phyloP scores from a whole-genome alignment of 345 rosid genomes.

The Rhizophora apiculata region DNA sequence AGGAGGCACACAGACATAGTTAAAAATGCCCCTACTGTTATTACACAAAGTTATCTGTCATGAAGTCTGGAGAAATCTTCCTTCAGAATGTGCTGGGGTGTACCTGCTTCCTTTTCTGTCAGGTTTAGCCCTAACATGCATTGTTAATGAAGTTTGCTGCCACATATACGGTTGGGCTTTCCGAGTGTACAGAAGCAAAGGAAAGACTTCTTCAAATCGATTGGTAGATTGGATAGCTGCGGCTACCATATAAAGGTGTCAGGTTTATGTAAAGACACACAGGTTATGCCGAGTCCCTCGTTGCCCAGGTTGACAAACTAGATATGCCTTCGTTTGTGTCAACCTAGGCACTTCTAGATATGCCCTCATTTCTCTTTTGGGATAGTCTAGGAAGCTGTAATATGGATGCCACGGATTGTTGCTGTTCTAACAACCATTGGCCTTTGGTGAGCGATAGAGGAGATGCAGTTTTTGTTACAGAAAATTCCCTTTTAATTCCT shows the following conservation, averaged over 20 bases:
- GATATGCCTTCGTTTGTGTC: slow-evolving; percentile 24
- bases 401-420: background rate
- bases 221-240: background rate
- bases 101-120: slow-evolving; percentile 40
- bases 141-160: slow-evolving; percentile 12
- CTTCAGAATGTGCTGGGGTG: slow-evolving; percentile 16
- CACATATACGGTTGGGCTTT: background rate
- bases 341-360: background rate
- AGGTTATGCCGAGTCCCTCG: slow-evolving; percentile 7
- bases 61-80: slow-evolving; percentile 4
- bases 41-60: background rate
- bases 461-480: background rate
- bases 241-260: background rate
- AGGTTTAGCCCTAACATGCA: slow-evolving; percentile 28
- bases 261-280: background rate
- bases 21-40: slow-evolving; percentile 11
- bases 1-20: slow-evolving; percentile 24
- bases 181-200: slow-evolving; percentile 22
- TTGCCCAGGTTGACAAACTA: slow-evolving; percentile 30
- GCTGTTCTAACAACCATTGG: background rate
- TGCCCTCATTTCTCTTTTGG: background rate
- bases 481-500: background rate
- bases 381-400: background rate
- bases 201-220: slow-evolving; percentile 5
- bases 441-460: background rate